A percentile compares a stretch with the other conserved stretches of the same genome.
Conservation (phyloP, 108 stramenopile species). For the Epithemia pelagica region DNA sequence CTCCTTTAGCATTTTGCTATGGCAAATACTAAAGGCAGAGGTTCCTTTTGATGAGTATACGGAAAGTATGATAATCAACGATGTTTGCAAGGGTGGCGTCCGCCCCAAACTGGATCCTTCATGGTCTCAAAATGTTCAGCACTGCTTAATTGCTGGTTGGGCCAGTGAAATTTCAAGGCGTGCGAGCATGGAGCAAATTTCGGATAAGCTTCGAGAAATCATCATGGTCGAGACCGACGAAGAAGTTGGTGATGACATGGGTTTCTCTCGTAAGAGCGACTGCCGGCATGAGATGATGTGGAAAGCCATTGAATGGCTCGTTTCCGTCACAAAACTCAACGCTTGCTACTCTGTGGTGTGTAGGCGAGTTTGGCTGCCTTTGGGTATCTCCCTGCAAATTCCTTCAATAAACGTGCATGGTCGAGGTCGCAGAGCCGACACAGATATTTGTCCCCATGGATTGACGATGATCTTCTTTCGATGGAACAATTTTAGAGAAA, state of each 20-base stretch:
- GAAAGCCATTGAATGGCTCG: too few species aligned
- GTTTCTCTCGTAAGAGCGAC: constrained; percentile 37
- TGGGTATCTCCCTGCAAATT: too few species aligned
- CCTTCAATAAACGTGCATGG: too few species aligned
- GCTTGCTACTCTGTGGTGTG: too few species aligned
- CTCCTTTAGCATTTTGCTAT: constrained; percentile 75
- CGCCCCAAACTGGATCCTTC: constrained; percentile 23
- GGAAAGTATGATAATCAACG: constrained; percentile 43
- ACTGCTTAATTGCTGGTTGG: constrained; percentile 43
- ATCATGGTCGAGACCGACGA: constrained; percentile 52
- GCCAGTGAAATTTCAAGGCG: constrained; percentile 51
- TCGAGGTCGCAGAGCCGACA: too few species aligned
- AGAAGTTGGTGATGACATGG: constrained; percentile 30
- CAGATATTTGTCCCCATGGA: too few species aligned
- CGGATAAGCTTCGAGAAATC: constrained; percentile 54
- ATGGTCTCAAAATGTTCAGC: constrained; percentile 35
- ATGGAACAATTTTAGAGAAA: too few species aligned
- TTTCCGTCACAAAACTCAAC: too few species aligned
- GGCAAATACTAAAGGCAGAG: constrained; percentile 68
- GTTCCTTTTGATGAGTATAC: constrained; percentile 64
- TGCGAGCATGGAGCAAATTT: constrained; percentile 48
- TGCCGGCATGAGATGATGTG: constrained; percentile 22
- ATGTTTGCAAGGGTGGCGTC: constrained; percentile 43
- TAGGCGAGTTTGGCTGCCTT: too few species aligned
- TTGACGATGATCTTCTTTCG: too few species aligned